Base-by-base conservation (phyloP, 2,329 filamentous ascomycete species). In the Penicillium palitans region DNA sequence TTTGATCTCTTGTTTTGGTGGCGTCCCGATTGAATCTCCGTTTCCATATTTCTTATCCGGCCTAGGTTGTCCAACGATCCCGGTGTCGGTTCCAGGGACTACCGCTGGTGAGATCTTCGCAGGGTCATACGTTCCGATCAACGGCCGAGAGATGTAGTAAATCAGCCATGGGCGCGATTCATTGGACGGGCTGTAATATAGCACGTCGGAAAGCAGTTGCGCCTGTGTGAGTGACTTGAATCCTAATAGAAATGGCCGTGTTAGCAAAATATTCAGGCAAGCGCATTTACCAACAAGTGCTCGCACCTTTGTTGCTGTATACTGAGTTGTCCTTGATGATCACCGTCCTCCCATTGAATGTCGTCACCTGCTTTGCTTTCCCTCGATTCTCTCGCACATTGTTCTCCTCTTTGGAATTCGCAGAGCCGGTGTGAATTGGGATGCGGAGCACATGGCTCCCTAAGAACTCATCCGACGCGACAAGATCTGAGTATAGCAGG, bases 381-480 rank as follows among this genome's bases (percentile, higher is more conserved):
- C 90, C 90, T 74, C 92, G 88, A 72, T 86, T 89, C 78, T 99
- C 95, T 62, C 93, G 88, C 68, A 96, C 79, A 70, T 87, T 91
- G 60, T 84, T 80, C 61, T 78, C 79, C 64, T 85, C 83, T 66
- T 83, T 84, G 59, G 76, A 75, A 45, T 78, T 76, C 56, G 74
- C 72, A 52, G 77, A 75, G 25, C 80, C 80, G 48, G 76, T 74
- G 42, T 80, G 76, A 52, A 79, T 79, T 42, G 91, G 88, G 66
- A 97, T 87, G 68, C 93, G 91, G 72, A 99, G 83, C 58, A 98
- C 92, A 89, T 99, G 95, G 81, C 95, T 98, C 63, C 88, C 91
- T 58, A 99, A 84, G 75, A 99, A 98, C 69, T 99, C 95, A 74
- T 99, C 95, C 57, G 90, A 92, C 61, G 86, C 85, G 70, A 93